A percentile compares a stretch with the other conserved stretches of the same genome.
Conservation (phyloP, 345 rosid genomes). For the Zanthoxylum bungeanum region DNA sequence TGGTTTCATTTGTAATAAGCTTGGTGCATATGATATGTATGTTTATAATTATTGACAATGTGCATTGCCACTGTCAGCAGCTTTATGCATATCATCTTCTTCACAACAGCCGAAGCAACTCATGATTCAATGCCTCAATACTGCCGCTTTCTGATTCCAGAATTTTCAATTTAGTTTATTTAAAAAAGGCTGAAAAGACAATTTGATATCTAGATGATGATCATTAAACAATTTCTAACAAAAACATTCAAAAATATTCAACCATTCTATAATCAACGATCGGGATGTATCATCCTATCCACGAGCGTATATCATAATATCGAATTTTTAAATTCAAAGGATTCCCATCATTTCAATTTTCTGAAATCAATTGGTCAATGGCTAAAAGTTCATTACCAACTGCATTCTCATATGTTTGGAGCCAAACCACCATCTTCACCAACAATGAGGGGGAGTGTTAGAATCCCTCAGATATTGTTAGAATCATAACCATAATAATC, state of each 20-base stretch:
- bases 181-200: conserved; percentile 1
- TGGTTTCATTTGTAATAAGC: no score
- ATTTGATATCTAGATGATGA: neutral
- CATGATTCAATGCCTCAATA: conserved; percentile 43
- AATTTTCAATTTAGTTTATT: neutral
- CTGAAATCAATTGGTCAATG: neutral
- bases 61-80: conserved; percentile 64
- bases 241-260: neutral
- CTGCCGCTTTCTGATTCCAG: conserved; percentile 11
- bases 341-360: neutral
- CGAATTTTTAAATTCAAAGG: neutral
- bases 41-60: no score
- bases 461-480: no score
- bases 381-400: neutral
- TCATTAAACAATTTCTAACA: neutral
- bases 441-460: no score
- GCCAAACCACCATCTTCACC: no score
- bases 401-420: neutral
- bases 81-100: conserved; percentile 66
- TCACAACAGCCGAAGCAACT: conserved; percentile 82
- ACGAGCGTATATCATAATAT: neutral
- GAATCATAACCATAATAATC: no score
- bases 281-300: neutral
- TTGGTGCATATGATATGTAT: no score
- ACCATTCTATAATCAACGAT: neutral